Conservation (phyloP, 768 basidiomycete genomes). For the Boletus eberwhitei region DNA sequence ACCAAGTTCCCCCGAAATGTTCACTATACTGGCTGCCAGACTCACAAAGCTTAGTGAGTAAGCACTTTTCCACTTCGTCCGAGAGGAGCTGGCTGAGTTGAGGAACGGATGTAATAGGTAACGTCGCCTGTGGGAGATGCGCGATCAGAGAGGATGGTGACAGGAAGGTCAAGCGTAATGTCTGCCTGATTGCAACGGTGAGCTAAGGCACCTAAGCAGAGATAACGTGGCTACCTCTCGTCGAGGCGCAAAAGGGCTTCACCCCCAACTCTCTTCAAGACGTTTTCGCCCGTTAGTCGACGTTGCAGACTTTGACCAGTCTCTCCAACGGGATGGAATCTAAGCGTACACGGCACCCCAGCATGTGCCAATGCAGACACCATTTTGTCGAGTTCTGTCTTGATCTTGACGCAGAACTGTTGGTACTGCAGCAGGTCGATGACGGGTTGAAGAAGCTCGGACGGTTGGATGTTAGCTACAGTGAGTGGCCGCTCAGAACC, state of each 20-base stretch:
- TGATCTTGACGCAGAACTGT: slow-evolving; percentile 64
- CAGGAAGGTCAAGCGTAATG: slow-evolving; percentile 68
- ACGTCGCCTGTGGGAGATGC: slow-evolving; percentile 76
- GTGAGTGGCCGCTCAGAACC: slow-evolving; percentile 27
- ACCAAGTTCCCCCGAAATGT: slow-evolving; percentile 59
- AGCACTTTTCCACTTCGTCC: slow-evolving; percentile 72
- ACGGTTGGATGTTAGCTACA: slow-evolving; percentile 6
- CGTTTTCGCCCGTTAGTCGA: slow-evolving; percentile 41
- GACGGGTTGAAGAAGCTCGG: slow-evolving; percentile 65
- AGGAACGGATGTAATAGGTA: slow-evolving; percentile 69
- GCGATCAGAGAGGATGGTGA: slow-evolving; percentile 77
- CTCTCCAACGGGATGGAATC: slow-evolving; percentile 65
- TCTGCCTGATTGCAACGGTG: slow-evolving; percentile 46
- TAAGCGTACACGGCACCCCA: slow-evolving; percentile 54
- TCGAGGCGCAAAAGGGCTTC: slow-evolving; percentile 71
- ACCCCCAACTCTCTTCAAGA: slow-evolving; percentile 53
- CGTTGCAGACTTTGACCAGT: slow-evolving; percentile 55
- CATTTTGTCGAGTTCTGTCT: slow-evolving; percentile 53
- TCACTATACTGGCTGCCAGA: slow-evolving; percentile 58
- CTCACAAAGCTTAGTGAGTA: slow-evolving; percentile 67
- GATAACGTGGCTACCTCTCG: slow-evolving; percentile 43
- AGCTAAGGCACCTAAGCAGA: not conserved
- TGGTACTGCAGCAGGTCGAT: slow-evolving; percentile 80
- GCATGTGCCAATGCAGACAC: slow-evolving; percentile 45
- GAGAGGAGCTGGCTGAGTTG: slow-evolving; percentile 71